phyloP scores from a whole-genome alignment of 306 rosid genomes.

The Vigna unguiculata region DNA sequence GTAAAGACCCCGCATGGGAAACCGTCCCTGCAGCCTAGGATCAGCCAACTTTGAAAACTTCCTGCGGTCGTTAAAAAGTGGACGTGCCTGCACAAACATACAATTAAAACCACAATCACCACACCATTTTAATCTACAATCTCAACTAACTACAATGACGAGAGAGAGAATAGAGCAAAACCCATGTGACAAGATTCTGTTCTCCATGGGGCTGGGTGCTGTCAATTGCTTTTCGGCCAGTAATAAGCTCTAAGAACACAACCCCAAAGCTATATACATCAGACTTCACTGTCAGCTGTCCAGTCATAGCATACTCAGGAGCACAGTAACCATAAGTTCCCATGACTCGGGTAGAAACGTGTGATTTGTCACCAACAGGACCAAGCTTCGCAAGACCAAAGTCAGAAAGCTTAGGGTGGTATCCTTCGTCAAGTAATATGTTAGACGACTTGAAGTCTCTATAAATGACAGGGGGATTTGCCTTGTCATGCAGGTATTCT shows the following conservation, averaged over 20 bases:
- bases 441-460: constrained; percentile 94
- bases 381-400: constrained; percentile 97
- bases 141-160: constrained; percentile 16
- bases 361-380: constrained; percentile 92
- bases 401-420: constrained; percentile 90
- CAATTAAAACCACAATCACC: constrained; percentile 24
- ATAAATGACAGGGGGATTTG: constrained; percentile 90
- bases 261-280: constrained; percentile 93
- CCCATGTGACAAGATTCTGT: constrained; percentile 93
- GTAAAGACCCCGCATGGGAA: constrained; percentile 89
- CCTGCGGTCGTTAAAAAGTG: constrained; percentile 84
- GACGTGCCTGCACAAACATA: constrained; percentile 71
- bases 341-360: constrained; percentile 92
- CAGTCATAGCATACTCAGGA: constrained; percentile 96
- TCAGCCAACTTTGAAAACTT: constrained; percentile 84
- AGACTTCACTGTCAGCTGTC: constrained; percentile 89
- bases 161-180: constrained; percentile 46
- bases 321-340: constrained; percentile 97
- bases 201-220: constrained; percentile 81
- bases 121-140: constrained; percentile 29
- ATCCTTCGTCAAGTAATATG: constrained; percentile 86
- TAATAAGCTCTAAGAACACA: constrained; percentile 86
- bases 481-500: constrained; percentile 89
- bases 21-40: constrained; percentile 81
- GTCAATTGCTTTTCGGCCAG: constrained; percentile 91